These are phyloP conservation scores for Endocarpon pusillum DNA, from an alignment of 495 filamentous ascomycete genomes.

Conservation along the genomic window DNA sequence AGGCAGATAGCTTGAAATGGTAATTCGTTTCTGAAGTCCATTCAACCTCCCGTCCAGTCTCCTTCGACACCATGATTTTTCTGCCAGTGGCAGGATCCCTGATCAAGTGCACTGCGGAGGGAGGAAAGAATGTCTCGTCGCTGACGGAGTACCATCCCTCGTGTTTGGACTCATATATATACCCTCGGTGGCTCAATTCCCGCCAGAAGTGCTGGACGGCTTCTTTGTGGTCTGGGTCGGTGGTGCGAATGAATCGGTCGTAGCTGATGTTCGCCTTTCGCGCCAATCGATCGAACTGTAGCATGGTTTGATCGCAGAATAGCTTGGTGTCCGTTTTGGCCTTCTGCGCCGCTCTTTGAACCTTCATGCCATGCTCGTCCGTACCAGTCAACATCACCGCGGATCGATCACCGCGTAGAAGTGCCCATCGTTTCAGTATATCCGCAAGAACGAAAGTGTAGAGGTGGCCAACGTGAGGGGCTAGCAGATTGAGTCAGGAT, in stretches of 20 bases:
- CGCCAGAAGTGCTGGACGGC: conserved; percentile 89
- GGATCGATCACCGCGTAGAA: conserved; percentile 43
- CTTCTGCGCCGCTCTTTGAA: conserved; percentile 65
- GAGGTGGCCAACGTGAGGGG: conserved; percentile 86
- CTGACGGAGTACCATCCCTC: conserved; percentile 93
- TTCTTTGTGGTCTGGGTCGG: conserved; percentile 60
- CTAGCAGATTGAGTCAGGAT: conserved; percentile 27
- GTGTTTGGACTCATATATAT: conserved; percentile 75
- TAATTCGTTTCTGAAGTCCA: conserved; percentile 93
- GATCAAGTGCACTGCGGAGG: conserved; percentile 50
- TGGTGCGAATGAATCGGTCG: conserved; percentile 83
- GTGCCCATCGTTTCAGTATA: conserved; percentile 82
- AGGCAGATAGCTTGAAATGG: conserved; percentile 77
- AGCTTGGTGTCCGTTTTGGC: conserved; percentile 43
- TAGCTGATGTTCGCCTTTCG: conserved; percentile 46
- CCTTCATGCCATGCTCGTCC: conserved; percentile 97
- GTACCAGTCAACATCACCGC: conserved; percentile 78
- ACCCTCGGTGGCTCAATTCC: conserved; percentile 50
- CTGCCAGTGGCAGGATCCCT: conserved; percentile 65
- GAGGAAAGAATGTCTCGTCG: conserved; percentile 91
- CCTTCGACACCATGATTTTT: conserved; percentile 65
- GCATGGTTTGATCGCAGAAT: conserved; percentile 32
- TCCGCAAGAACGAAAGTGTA: conserved; percentile 87
- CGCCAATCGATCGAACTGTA: conserved; percentile 39
- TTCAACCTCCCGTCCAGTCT: conserved; percentile 83